A percentile compares a stretch with the other conserved stretches of the same genome.
phyloP scores from a whole-genome alignment of 2,329 filamentous ascomycete genomes.

The Xylariales sp. region DNA sequence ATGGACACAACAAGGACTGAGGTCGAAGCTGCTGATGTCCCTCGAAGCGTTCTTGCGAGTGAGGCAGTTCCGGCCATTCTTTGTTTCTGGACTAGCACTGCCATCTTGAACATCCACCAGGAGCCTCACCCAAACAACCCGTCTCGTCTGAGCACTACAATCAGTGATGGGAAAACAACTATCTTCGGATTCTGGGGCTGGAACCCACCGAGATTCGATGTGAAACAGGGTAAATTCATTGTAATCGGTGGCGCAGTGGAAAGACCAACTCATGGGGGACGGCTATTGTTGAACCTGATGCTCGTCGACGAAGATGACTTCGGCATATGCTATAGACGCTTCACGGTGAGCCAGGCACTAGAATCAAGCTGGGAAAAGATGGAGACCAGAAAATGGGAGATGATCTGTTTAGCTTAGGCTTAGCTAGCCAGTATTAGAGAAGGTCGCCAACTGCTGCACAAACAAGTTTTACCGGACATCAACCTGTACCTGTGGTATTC shows the following conservation, averaged over 20 bases:
- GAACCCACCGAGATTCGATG: background rate
- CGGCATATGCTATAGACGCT: background rate
- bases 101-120: conserved; percentile 1
- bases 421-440: too few species aligned
- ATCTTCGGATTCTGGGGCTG: background rate
- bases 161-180: background rate
- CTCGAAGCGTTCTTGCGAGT: background rate
- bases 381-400: conserved; percentile 3
- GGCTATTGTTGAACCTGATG: background rate
- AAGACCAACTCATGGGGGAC: background rate
- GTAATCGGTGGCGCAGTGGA: background rate
- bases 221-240: conserved; percentile 2
- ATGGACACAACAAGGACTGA: background rate
- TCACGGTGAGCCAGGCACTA: background rate
- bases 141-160: background rate
- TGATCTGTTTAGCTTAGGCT: background rate
- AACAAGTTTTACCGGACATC: too few species aligned
- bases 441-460: too few species aligned
- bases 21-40: background rate
- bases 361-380: conserved; percentile 1
- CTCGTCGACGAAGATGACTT: conserved; percentile 1
- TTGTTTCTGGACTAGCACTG: conserved; percentile 5
- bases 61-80: background rate
- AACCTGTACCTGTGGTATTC: too few species aligned
- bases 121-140: background rate